phyloP scores from a whole-genome alignment of 1,139 yeast genomes.

The Eremothecium cymbalariae region DNA sequence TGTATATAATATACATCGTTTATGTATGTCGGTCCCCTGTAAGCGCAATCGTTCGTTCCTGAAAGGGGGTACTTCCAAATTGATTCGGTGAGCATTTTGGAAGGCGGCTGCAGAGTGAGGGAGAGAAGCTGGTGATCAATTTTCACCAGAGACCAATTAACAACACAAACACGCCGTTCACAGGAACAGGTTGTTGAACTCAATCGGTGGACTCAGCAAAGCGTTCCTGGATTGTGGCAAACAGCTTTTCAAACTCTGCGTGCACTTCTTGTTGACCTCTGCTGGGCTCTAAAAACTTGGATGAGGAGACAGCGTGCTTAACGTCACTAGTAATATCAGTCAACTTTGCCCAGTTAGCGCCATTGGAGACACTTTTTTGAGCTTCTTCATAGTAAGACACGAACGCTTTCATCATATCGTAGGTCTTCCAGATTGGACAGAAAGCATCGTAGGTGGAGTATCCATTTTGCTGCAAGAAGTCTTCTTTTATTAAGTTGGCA shows the following conservation, averaged over 20 bases:
- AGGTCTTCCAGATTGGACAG: constrained; percentile 99
- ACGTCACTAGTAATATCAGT: constrained; percentile 83
- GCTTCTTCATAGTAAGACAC: constrained; percentile 92
- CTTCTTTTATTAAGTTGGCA: constrained; percentile 85
- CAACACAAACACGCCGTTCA: too few species aligned
- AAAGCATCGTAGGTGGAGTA: constrained; percentile 95
- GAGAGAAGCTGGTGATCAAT: too few species aligned
- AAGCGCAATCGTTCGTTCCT: too few species aligned
- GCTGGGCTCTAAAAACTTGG: constrained; percentile 94
- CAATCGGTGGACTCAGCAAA: constrained; percentile 94
- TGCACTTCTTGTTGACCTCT: constrained; percentile 77
- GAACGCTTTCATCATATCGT: constrained; percentile 94
- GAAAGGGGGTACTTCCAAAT: too few species aligned
- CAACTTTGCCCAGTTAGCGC: constrained; percentile 90
- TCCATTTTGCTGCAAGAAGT: constrained; percentile 98
- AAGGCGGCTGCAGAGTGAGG: too few species aligned
- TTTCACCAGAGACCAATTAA: too few species aligned
- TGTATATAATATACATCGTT: too few species aligned
- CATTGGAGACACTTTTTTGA: constrained; percentile 89
- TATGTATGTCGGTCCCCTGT: too few species aligned
- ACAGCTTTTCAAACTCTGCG: constrained; percentile 67
- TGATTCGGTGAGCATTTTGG: too few species aligned
- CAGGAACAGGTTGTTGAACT: constrained; percentile 13
- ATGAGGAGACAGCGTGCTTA: constrained; percentile 86
- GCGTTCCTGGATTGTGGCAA: constrained; percentile 71